A percentile compares a stretch with the other conserved stretches of the same genome.
Evolutionary conservation across 176 grass and related monocot species (phyloP).

Genomic region (Elaeis guineensis): DNA sequence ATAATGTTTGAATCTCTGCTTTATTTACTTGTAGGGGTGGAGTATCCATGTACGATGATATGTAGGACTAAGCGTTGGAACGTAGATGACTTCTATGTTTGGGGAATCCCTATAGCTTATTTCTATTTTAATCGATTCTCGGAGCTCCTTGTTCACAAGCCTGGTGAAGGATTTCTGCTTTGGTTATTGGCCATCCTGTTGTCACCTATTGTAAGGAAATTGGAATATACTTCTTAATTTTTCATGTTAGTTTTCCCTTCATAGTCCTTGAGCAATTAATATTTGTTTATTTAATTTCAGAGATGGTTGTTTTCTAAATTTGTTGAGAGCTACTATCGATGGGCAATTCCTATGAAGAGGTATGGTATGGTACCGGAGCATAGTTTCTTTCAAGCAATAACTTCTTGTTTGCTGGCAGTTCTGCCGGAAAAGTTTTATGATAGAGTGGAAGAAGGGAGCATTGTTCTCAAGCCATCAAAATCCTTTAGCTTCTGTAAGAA

Average conservation of each 20-base stretch:
- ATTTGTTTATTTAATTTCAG: slow-evolving; percentile 26
- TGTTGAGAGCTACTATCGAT: slow-evolving; percentile 50
- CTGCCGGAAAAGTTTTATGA: slow-evolving; percentile 75
- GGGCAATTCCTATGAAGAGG: slow-evolving; percentile 56
- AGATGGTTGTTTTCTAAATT: slow-evolving; percentile 70
- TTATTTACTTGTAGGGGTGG: slow-evolving; percentile 18
- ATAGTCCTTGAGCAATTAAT: too few species aligned
- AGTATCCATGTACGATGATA: slow-evolving; percentile 62
- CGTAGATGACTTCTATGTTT: slow-evolving; percentile 34
- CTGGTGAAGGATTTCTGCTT: slow-evolving; percentile 60
- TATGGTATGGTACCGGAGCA: slow-evolving; percentile 91
- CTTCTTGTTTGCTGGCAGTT: slow-evolving; percentile 60
- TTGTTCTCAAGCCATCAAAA: slow-evolving; percentile 66
- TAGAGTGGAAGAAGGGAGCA: slow-evolving; percentile 72
- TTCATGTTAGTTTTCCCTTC: too few species aligned
- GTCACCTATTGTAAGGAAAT: slow-evolving; percentile 50
- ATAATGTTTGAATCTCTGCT: neutral
- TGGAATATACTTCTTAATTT: too few species aligned
- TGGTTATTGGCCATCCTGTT: slow-evolving; percentile 43
- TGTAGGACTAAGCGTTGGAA: slow-evolving; percentile 64
- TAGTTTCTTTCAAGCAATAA: slow-evolving; percentile 61
- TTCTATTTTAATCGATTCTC: slow-evolving; percentile 67
- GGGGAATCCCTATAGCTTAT: slow-evolving; percentile 41
- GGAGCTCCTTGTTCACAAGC: slow-evolving; percentile 75
- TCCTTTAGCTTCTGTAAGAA: slow-evolving; percentile 55